Base-by-base conservation (phyloP, 306 rosid genomes). In the Vigna angularis region DNA sequence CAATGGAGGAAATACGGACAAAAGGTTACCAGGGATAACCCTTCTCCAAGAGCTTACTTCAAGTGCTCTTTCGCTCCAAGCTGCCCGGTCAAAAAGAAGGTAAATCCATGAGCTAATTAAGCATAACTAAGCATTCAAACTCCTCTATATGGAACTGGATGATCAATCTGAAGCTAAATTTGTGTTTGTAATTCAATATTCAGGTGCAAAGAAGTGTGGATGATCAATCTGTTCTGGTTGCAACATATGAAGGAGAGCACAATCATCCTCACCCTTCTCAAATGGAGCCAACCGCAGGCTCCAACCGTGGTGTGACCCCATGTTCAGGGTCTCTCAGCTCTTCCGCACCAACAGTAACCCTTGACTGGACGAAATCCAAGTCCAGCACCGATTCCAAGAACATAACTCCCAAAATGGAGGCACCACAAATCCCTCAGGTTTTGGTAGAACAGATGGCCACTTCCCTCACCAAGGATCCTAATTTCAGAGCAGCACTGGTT, bases 1-100 rank as follows among this genome's bases (percentile, higher is more conserved):
- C 98, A 91, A 55, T 96, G 99, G 98, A 87, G 99, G 77, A 96
- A 96, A 85, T 96, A 96, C 71, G 99, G 99, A 30, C 99, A 96
- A 78, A 96, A 96, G 84, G 99, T 96, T 64, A 96, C 99, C 7
- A 93, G 98, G 74, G 99, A 96, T 75, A 96, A 96, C 73, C 99
- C 99, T 74, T 93, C 86, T 28, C 99, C 99, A 62, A 86, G 99
- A 86, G 99, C 99, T 57, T 96, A 96, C 82, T 96, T 93, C 88
- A 96, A 91, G 84, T 96, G 99, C 85, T 96, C 99, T 34, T 96
- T 91, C 67, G 99, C 98, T 74, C 99, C 99, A 17, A 84, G 69
- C 74, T 96, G 99, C 82, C 93, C 93, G 10, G 98, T 96, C 9
- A 96, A 96, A 83, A 96, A 93, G 91, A 96, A 96, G 97, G 98